Base-by-base conservation (phyloP, 2,329 filamentous ascomycete genomes). In the Elsinoe batatas region DNA sequence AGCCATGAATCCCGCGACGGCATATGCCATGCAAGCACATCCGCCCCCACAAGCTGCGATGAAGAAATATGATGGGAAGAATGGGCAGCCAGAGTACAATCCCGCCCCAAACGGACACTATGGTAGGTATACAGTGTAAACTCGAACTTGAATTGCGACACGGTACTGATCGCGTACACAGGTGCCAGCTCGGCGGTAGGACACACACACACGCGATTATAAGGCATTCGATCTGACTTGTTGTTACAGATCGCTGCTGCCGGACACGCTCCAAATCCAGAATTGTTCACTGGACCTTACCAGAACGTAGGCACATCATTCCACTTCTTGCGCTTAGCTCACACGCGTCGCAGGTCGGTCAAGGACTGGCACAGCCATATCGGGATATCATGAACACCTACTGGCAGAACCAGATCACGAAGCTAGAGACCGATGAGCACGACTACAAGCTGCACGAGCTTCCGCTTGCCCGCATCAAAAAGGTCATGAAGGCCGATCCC, bases 401-500 rank as follows among this genome's bases (percentile, higher is more conserved):
- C 75, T 98, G 93, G 93, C 93, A 98, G 72, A 91, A 98, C 67
- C 93, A 91, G 60, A 95, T 98, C 74, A 91, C 86, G 62, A 90
- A 95, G 69, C 82, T 98, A 58, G 93, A 98, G 74, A 88, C 81
- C 58, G 93, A 97, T 65, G 89, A 87, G 49, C 93, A 98, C 71
- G 93, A 98, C 72, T 98, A 97, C 79, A 98, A 98, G 74, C 81
- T 97, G 56, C 93, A 98, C 70, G 93, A 97, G 71, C 79, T 98
- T 37, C 93, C 93, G 1, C 79, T 98, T 38, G 93, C 93, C n/a
- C 86, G 93, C 55, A 98, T 98, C 76, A 98, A 98, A 78, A 98
- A 98, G 72, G 93, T 98, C 62, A 98, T 98, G 93, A 98, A 98
- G 74, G 93, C 93, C 0, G 93, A 98, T 64, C 93, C 93, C 0